phyloP scores from a whole-genome alignment of 208 protist genomes.

The Leptomonas pyrrhocoris region DNA sequence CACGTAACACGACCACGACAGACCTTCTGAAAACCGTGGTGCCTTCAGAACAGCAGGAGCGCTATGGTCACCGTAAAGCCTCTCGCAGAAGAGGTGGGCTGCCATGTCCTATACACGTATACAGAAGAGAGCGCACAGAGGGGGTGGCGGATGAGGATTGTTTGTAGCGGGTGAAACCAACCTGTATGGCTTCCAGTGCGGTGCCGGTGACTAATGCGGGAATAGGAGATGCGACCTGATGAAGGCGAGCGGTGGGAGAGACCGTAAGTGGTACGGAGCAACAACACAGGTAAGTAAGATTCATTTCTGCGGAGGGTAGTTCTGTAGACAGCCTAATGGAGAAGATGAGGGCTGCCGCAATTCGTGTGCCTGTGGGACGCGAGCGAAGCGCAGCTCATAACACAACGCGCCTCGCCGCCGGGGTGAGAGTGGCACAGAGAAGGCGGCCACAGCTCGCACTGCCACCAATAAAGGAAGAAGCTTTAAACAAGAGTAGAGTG shows the following conservation, averaged over 20 bases:
- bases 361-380: not conserved
- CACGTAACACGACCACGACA: constrained; percentile 10
- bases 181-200: constrained; percentile 4
- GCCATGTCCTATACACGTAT: constrained; percentile 13
- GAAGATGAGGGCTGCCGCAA: too few relatives aligned
- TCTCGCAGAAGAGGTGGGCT: not conserved
- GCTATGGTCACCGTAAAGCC: not conserved
- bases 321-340: too few relatives aligned
- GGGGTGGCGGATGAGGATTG: not conserved
- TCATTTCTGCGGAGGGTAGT: too few relatives aligned
- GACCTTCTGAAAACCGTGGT: not conserved
- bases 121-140: not conserved
- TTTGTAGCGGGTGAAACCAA: constrained; percentile 10
- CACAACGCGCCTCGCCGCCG: not conserved
- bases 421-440: constrained; percentile 7
- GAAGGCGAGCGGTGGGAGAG: not conserved
- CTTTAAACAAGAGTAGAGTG: too few relatives aligned
- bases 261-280: too few relatives aligned
- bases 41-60: not conserved
- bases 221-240: not conserved
- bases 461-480: not conserved
- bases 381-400: not conserved
- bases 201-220: not conserved
- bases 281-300: too few relatives aligned
- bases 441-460: constrained; percentile 7